These are phyloP conservation scores for Globisporangium okanoganense DNA, from an alignment of 352 stramenopile genomes.

Conservation along the genomic window DNA sequence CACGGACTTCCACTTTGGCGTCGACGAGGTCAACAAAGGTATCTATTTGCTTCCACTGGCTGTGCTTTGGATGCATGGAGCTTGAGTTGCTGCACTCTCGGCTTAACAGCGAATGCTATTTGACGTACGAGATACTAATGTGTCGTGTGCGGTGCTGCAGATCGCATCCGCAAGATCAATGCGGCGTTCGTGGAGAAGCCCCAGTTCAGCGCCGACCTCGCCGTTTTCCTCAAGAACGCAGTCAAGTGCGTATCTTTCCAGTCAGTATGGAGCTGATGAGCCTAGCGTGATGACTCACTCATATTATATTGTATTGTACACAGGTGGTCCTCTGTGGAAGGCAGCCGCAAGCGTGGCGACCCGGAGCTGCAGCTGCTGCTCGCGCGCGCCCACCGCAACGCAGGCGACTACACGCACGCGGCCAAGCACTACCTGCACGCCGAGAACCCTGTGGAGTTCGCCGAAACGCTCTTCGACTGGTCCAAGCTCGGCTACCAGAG, in stretches of 20 bases:
- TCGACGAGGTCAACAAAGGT: slow-evolving; percentile 71
- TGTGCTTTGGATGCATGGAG: neutral
- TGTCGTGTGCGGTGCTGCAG: slow-evolving; percentile 3
- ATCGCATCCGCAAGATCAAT: slow-evolving; percentile 59
- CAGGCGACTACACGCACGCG: slow-evolving; percentile 57
- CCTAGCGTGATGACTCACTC: neutral
- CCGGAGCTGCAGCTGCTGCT: slow-evolving; percentile 74
- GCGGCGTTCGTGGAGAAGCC: slow-evolving; percentile 58
- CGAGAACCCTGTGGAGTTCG: slow-evolving; percentile 67
- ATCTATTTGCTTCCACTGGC: neutral
- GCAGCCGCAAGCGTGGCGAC: slow-evolving; percentile 70
- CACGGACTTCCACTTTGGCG: slow-evolving; percentile 56
- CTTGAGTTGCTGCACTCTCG: too few species aligned
- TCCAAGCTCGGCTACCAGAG: slow-evolving; percentile 70
- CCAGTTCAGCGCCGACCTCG: slow-evolving; percentile 64
- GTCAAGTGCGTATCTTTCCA: slow-evolving; percentile 60
- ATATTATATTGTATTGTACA: neutral
- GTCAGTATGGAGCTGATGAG: neutral
- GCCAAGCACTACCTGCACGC: slow-evolving; percentile 81
- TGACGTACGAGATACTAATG: neutral
- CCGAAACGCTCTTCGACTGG: slow-evolving; percentile 71
- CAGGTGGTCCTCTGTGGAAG: slow-evolving; percentile 66
- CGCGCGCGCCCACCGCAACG: slow-evolving; percentile 41
- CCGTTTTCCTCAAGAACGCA: slow-evolving; percentile 68
- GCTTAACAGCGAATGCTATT: too few species aligned